Evolutionary conservation across 208 protist species (phyloP).

Genomic region (Blastocrithidia nonstop): DNA sequence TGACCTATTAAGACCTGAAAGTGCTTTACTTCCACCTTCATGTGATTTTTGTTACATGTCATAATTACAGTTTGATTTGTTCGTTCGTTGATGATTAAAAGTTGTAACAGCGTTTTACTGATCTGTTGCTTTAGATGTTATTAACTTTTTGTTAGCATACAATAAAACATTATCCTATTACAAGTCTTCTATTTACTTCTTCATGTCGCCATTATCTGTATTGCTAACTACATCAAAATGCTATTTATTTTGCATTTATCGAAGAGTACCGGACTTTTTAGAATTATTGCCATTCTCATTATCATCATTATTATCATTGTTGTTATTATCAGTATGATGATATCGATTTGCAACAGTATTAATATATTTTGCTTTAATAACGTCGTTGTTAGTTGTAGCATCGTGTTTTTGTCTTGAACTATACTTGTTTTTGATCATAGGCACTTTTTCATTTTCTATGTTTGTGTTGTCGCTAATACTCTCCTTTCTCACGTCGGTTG

Average conservation of each 20-base stretch:
- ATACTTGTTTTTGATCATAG: neutral
- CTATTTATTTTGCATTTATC: too few species aligned
- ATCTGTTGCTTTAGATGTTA: conserved; percentile 10
- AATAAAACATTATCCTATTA: neutral
- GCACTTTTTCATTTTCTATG: too few species aligned
- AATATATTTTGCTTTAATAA: neutral
- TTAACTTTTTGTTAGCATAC: conserved; percentile 5
- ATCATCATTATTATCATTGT: conserved; percentile 1
- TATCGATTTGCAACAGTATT: conserved; percentile 10
- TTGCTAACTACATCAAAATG: too few species aligned
- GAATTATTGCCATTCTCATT: neutral
- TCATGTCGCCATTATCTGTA: conserved; percentile 1
- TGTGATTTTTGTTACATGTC: too few species aligned
- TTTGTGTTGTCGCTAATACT: conserved; percentile 20
- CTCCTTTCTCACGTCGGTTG: too few species aligned
- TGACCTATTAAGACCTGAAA: too few species aligned
- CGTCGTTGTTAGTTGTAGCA: neutral
- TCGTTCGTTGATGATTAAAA: too few species aligned
- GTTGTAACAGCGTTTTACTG: too few species aligned
- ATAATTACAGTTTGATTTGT: too few species aligned
- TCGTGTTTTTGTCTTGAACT: neutral
- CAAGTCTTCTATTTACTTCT: neutral
- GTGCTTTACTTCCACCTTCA: too few species aligned
- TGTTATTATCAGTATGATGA: conserved; percentile 8
- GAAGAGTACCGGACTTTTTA: too few species aligned